Base-by-base conservation (phyloP, 345 rosid genomes). In the Viola odorata region DNA sequence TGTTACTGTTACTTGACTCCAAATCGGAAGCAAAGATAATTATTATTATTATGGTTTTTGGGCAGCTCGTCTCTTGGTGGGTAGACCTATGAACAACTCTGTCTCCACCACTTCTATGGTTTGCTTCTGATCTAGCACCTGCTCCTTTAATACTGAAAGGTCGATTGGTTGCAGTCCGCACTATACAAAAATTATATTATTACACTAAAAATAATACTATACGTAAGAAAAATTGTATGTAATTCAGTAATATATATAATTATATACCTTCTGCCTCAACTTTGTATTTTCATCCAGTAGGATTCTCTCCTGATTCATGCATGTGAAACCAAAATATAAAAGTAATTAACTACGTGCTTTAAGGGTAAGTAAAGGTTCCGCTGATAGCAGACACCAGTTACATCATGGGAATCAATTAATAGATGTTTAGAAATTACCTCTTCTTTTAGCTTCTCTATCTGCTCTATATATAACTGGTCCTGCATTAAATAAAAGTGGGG, bases 21-120 rank as follows among this genome's bases (percentile, higher is more conserved):
- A 23, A 23, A 23, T 23, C 32, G 32, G 32, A 23, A 23, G 32
- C 32, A 23, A n/a, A n/a, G n/a, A n/a, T n/a, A n/a, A n/a, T n/a
- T n/a, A n/a, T n/a, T n/a, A n/a, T n/a, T n/a, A 6, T 49, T 40
- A 59, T n/a, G 55, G 40, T 38, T 58, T 54, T n/a, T 17, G 53
- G 12, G 62, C 40, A 52, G 6, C 36, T 53, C 84, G 64, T 36
- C 72, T 61, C 67, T 79, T 75, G 32, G 32, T 23, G 2, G 90
- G 91, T 60, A 69, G 91, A 54, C 97, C 95, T 50, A 87, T 87
- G 75, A 70, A 81, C 79, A 90, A 71, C 69, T 79, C 82, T 7
- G 97, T 90, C 81, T 79, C 95, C 61, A 90, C 95, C 65, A 51
- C 60, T 52, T 39, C 69, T 50, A 64, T 51, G 12, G 64, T 57